Percentiles rank a stretch among this genome's conserved stretches.
phyloP scores from a whole-genome alignment of 2,329 filamentous ascomycete genomes.

The Verticillium dahliae region DNA sequence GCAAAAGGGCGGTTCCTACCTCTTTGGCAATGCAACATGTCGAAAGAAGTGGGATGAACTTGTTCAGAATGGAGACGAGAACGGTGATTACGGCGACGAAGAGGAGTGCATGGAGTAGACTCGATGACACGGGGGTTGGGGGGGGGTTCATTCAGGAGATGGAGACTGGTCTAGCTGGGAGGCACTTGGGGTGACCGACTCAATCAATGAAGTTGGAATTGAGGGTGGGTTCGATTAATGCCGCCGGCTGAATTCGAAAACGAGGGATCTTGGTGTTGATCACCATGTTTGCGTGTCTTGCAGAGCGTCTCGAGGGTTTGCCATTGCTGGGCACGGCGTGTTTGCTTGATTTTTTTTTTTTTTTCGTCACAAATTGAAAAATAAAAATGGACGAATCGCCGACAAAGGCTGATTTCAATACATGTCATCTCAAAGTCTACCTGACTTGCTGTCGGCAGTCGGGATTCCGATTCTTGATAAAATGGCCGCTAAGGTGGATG shows the following conservation, averaged over 20 bases:
- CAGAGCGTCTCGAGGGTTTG: neutral
- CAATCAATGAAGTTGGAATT: too few species aligned
- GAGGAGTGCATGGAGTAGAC: neutral
- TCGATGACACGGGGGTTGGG: too few species aligned
- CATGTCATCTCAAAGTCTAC: neutral
- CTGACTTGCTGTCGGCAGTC: neutral
- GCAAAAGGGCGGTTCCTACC: slow-evolving; percentile 46
- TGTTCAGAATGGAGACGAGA: neutral
- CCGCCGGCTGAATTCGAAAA: too few species aligned
- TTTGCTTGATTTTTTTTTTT: neutral
- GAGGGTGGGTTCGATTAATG: too few species aligned
- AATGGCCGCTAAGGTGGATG: slow-evolving; percentile 24
- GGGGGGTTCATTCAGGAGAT: neutral
- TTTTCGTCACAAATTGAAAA: neutral
- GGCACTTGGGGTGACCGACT: too few species aligned
- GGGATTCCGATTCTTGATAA: slow-evolving; percentile 30
- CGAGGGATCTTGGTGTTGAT: too few species aligned
- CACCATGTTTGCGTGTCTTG: too few species aligned
- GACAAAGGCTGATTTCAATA: neutral
- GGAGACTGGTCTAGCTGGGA: neutral
- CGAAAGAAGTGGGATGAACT: slow-evolving; percentile 51
- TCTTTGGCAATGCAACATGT: slow-evolving; percentile 53
- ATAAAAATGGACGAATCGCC: neutral
- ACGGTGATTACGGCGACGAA: neutral
- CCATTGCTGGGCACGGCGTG: neutral